Percentiles rank a stretch among this genome's conserved stretches.
Conservation (phyloP, 371 early-diverging fungal species). For the Coemansia sp. region DNA sequence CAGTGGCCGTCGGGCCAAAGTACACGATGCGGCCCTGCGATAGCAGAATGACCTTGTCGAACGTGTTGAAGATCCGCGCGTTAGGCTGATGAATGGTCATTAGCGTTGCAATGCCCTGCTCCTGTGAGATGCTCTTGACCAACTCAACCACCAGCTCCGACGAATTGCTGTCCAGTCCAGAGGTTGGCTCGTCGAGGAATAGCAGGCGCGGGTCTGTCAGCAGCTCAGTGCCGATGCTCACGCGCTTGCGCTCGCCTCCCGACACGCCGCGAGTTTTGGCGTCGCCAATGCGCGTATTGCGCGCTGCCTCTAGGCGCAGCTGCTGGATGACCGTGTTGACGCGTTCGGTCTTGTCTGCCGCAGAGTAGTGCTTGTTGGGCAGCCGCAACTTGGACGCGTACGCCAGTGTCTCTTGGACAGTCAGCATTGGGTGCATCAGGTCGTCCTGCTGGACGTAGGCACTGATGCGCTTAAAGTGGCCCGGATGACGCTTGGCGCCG, state of each 20-base stretch:
- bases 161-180: constrained; percentile 75
- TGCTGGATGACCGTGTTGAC: constrained; percentile 58
- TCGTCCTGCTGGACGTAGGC: constrained; percentile 55
- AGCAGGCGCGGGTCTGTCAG: constrained; percentile 61
- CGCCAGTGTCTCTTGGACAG: constrained; percentile 57
- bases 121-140: constrained; percentile 59
- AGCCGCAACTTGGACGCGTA: constrained; percentile 73
- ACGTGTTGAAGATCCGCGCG: constrained; percentile 60
- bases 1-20: constrained; percentile 58
- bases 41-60: constrained; percentile 67
- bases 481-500: constrained; percentile 58
- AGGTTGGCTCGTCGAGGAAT: constrained; percentile 71
- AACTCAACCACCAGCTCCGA: constrained; percentile 66
- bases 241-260: constrained; percentile 84
- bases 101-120: constrained; percentile 65
- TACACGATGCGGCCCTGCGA: constrained; percentile 71
- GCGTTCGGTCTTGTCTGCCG: constrained; percentile 59
- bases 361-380: constrained; percentile 56
- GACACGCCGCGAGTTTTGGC: constrained; percentile 68
- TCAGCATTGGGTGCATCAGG: constrained; percentile 53
- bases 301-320: constrained; percentile 64
- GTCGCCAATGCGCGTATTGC: constrained; percentile 67
- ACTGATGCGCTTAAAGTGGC: constrained; percentile 63
- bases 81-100: constrained; percentile 76
- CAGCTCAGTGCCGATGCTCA: constrained; percentile 81